Evolutionary conservation across 495 filamentous ascomycete genomes (phyloP).

Genomic region (Bathelium albidoporum): DNA sequence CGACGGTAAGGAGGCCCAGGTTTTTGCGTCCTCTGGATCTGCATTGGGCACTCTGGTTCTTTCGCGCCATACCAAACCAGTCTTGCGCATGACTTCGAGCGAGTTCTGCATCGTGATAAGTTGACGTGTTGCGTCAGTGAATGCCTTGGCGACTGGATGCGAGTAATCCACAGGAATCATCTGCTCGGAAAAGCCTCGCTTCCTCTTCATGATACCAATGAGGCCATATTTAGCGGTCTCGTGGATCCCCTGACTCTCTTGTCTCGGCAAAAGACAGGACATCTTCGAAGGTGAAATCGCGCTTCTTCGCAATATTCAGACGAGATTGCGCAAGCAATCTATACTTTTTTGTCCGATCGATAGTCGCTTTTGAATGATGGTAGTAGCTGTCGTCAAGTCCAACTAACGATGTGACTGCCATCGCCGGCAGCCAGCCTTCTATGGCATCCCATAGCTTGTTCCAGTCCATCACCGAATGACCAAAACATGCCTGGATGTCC

Average conservation of each 20-base stretch:
- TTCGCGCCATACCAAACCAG: neutral
- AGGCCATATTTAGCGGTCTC: neutral
- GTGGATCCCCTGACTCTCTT: neutral
- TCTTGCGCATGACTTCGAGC: neutral
- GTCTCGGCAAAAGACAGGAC: neutral
- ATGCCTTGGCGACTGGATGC: neutral
- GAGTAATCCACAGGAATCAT: neutral
- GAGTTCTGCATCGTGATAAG: neutral
- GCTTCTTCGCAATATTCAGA: neutral
- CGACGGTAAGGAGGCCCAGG: neutral
- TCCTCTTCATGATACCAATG: neutral
- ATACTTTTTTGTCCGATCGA: neutral
- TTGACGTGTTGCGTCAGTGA: neutral
- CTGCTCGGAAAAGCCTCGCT: neutral
- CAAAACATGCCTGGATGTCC: neutral
- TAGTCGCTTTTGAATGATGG: neutral
- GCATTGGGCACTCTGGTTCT: neutral
- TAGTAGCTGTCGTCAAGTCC: neutral
- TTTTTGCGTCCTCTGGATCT: neutral
- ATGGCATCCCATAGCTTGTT: neutral
- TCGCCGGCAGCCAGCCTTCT: neutral
- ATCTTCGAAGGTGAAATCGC: neutral
- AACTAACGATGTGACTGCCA: neutral
- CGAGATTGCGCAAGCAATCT: neutral
- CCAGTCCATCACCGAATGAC: neutral